Evolutionary conservation across 495 filamentous ascomycete genomes (phyloP), one percentile per base, ranked within the genome.

Genomic region (Hyaloscypha bicolor): DNA sequence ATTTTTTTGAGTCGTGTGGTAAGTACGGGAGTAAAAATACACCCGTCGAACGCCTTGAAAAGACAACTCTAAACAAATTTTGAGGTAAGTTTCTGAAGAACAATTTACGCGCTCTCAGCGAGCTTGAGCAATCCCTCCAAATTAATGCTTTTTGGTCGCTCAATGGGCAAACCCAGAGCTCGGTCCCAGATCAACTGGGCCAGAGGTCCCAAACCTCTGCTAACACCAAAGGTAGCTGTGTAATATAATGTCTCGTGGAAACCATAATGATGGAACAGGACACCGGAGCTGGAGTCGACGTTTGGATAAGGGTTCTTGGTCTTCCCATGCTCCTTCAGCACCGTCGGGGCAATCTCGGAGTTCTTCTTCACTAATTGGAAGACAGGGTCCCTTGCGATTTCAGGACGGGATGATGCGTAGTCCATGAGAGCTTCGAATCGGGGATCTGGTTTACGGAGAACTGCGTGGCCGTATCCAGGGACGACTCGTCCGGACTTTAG

Each of bases 221-320:
- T 93, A 48, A 99, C 95, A 72, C 95, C 95, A 69, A 99, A 99
- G 8, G 94, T 96, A 25, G 93, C 95, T 19, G 95, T 99, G 77
- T 99, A 99, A 81, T 99, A 99, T 9, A 97, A 85, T 2, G 94
- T 96, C 78, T 99, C 92, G 78, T 90, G 90, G 87, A 97, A 96
- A 58, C 93, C 95, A 74, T 95, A 99, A 79, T 97, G 93, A 76
- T 97, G 87, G 85, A 99, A 98, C 45, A 99, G 83, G 5, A 97
- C 96, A 63, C 95, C 95, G 2, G 92, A 96, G 63, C 86, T 87
- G 21, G 88, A 91, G 78, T 99, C 95, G 62, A 99, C 95, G 74
- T 99, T 99, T 55, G 95, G 95, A 78, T 92, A 93, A 9, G 94
- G 94, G 83, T 98, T 98, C 86, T 98, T 98, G 71, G 95, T 98